Base-by-base conservation (phyloP, 169 alveolate genomes). In the Cryptosporidium xiaoi region DNA sequence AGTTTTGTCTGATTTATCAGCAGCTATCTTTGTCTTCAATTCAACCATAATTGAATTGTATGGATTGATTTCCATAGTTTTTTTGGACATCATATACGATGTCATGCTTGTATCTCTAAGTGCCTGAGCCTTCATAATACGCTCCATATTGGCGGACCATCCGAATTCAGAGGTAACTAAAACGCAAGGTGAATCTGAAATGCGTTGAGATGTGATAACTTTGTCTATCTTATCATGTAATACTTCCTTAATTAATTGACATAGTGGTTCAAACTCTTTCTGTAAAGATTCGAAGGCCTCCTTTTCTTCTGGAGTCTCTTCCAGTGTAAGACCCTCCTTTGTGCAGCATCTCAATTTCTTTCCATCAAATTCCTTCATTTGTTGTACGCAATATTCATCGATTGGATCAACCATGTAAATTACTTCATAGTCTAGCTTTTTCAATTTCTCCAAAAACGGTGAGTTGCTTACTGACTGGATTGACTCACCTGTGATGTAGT, bases 111-210 rank as follows among this genome's bases (percentile, higher is more conserved):
- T 93, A 93, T 98, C 99, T 91, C 99, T 95, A 33, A 98, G 97
- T 33, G 99, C 99, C 94, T 98, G 99, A 13, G 99, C 99, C 93
- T 97, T 97, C 99, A 98, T 98, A 93, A 98, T 98, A 90, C 99
- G 96, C 92, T 98, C 99, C 99, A 98, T 98, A 95, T 98, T 98
- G 50, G 99, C 99, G 71, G 99, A 95, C 99, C 99, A 98, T 65
- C 99, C 99, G 93, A 94, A 96, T 93, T 98, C 99, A 67, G 99
- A 95, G 46, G 99, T 98, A 55, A 97, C 99, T 56, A 98, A 92
- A 24, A 98, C 99, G 89, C 99, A 97, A 53, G 99, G 99, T 24
- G 99, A 97, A 85, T 97, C 99, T 50, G 97, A 96, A 69, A 98
- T 94, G 83, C 99, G 95, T 91, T 96, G 93, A 65, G 99, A 96